phyloP scores from a whole-genome alignment of 768 basidiomycete genomes.

The Suillus tomentosus region DNA sequence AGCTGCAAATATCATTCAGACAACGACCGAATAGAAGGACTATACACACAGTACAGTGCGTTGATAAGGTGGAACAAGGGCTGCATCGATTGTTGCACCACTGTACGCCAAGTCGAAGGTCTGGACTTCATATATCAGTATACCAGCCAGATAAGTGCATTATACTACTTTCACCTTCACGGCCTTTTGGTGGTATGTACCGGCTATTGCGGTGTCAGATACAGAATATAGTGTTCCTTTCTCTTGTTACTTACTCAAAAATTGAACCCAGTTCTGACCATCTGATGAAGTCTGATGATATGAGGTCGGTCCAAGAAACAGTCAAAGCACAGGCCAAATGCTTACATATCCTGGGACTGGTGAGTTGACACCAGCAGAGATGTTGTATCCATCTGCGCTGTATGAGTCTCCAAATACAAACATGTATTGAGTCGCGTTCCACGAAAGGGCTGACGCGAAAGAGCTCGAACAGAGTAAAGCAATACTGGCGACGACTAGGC shows the following conservation, averaged over 20 bases:
- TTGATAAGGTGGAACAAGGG: constrained; percentile 53
- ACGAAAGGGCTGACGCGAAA: constrained; percentile 35
- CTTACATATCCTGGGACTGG: constrained; percentile 53
- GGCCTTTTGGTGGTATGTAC: constrained; percentile 56
- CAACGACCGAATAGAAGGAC: neutral
- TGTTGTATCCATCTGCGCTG: constrained; percentile 59
- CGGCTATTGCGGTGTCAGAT: constrained; percentile 34
- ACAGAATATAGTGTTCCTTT: neutral
- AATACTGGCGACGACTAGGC: constrained; percentile 10
- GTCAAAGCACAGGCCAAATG: constrained; percentile 4
- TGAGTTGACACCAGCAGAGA: constrained; percentile 56
- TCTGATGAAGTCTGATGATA: constrained; percentile 53
- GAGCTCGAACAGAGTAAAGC: constrained; percentile 14
- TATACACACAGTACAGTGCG: constrained; percentile 52
- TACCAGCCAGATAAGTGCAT: neutral
- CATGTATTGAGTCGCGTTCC: constrained; percentile 55
- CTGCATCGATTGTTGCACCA: constrained; percentile 64
- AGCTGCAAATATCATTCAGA: constrained; percentile 18
- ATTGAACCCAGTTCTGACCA: constrained; percentile 64
- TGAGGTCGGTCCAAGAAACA: constrained; percentile 12
- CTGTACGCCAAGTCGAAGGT: constrained; percentile 71
- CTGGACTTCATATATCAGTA: constrained; percentile 24
- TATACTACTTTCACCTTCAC: constrained; percentile 40
- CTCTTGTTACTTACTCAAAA: constrained; percentile 40
- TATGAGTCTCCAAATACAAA: constrained; percentile 70